Evolutionary conservation across 2,329 filamentous ascomycete genomes (phyloP).

Genomic region (Parastagonospora nodorum): DNA sequence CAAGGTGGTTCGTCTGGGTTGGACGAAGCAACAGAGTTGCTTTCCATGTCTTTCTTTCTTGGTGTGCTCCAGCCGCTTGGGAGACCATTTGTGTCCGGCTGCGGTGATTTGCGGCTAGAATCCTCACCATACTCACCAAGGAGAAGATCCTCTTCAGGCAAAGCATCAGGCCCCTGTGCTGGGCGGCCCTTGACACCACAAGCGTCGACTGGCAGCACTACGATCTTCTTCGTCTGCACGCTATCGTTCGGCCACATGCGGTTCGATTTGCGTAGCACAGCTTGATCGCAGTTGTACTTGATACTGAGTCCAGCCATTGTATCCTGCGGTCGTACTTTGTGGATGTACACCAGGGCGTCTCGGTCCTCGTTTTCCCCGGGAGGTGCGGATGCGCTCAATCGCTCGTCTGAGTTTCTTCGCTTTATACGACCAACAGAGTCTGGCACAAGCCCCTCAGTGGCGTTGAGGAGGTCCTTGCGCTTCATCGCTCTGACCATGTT

Average conservation of each 20-base stretch:
- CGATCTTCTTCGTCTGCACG: conserved; percentile 79
- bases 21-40: conserved; percentile 39
- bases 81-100: conserved; percentile 25
- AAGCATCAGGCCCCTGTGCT: conserved; percentile 43
- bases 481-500: conserved; percentile 56
- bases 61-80: conserved; percentile 47
- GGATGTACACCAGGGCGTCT: conserved; percentile 87
- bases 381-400: conserved; percentile 52
- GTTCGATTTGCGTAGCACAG: conserved; percentile 84
- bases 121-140: conserved; percentile 36
- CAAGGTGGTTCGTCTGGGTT: conserved; percentile 68
- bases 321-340: conserved; percentile 80
- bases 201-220: conserved; percentile 86
- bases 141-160: conserved; percentile 47
- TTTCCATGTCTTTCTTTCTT: conserved; percentile 40
- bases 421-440: conserved; percentile 60
- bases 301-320: conserved; percentile 91
- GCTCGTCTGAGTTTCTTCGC: conserved; percentile 71
- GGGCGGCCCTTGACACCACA: conserved; percentile 80
- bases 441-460: conserved; percentile 46
- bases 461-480: conserved; percentile 54
- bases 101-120: conserved; percentile 17
- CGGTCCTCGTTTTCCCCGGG: conserved; percentile 65
- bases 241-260: conserved; percentile 93
- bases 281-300: conserved; percentile 83